Conservation (phyloP, 805 yeast genomes). For the Hemisphaericaspora nanyangensis region DNA sequence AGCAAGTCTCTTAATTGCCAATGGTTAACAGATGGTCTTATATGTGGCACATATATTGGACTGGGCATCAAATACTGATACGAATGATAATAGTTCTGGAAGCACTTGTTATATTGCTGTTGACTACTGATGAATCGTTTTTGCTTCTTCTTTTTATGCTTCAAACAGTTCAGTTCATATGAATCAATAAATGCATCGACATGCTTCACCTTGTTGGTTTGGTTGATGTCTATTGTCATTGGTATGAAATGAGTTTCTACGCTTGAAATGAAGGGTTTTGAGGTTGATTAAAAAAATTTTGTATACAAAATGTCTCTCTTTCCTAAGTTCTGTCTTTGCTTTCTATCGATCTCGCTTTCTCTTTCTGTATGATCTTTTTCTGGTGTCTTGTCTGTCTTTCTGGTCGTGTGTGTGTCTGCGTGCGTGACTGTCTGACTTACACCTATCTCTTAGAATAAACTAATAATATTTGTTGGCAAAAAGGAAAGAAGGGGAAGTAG, state of each 20-base stretch:
- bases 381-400: conserved; percentile 1
- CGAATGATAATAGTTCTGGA: conserved; percentile 41
- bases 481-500: too few species aligned
- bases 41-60: conserved; percentile 30
- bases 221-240: conserved; percentile 3
- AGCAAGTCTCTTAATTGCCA: conserved; percentile 84
- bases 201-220: background rate
- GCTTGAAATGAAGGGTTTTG: too few species aligned
- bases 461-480: too few species aligned
- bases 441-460: background rate
- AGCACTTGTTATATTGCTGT: conserved; percentile 23
- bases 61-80: conserved; percentile 33
- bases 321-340: too few species aligned
- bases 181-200: background rate
- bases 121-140: background rate
- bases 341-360: background rate
- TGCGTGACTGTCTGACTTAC: background rate
- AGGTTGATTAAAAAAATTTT: too few species aligned
- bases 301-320: background rate
- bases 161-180: background rate
- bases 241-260: background rate
- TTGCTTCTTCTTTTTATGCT: background rate
- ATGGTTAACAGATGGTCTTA: conserved; percentile 41
- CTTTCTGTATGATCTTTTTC: background rate
- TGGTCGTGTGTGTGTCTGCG: background rate